Base-by-base conservation (phyloP, 192 early-diverging fungal genomes). In the Entomortierella chlamydospora region DNA sequence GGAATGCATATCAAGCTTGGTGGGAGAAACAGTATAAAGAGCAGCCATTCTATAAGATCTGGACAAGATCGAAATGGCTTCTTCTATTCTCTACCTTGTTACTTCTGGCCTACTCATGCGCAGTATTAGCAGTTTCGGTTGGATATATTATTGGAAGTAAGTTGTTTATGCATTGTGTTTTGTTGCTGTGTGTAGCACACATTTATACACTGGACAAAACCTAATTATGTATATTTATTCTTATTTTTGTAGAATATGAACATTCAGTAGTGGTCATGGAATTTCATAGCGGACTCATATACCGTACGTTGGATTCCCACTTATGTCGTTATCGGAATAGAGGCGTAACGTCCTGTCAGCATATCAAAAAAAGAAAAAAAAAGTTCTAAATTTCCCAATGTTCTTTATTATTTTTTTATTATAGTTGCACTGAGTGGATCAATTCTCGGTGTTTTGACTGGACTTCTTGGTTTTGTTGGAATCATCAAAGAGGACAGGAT, bases 401-500 rank as follows among this genome's bases (percentile, higher is more conserved):
- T 12, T 39, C n/a, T 59, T 58, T 57, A 39, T 28, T 54, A 31
- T 26, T 61, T 61, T 42, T 45, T 26, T 61, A 4, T 61, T 30
- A 20, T 60, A 84, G 80, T 84, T 11, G 12, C 73, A 33, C 60
- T 82, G 9, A 57, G 47, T 0, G 72, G 45, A 34, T 70, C 80
- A 0, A 15, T 67, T 17, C 15, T 79, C 1, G 73, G 80, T 12
- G 41, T 82, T 30, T 11, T 62, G 1, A 60, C 53, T n/a, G 58
- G 70, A 29, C 1, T 70, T 4, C 29, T 84, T 0, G 83, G 83
- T 0, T 39, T 82, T 0, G 52, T 78, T 15, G 83, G 83, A 12
- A 57, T 84, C n/a, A 45, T 84, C 6, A 66, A 28, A 11, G 70
- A 78, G 43, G 59, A 73, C 42, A 67, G 83, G 63, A 53, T 50